Base-by-base conservation (phyloP, 2,329 filamentous ascomycete genomes). In the Bimuria novae-zelandiae region DNA sequence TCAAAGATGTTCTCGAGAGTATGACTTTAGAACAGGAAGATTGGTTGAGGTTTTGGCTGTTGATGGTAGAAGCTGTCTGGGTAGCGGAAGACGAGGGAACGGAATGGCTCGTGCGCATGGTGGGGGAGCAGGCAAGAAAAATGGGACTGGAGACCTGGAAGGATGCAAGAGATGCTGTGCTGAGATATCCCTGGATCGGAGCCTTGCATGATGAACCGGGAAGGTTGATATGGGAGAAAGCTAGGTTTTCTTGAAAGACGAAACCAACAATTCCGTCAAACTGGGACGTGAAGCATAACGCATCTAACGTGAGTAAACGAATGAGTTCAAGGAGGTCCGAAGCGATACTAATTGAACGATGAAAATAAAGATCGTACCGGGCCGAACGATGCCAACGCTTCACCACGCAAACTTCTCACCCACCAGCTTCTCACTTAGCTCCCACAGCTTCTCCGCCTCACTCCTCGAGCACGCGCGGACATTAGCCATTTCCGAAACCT, bases 31-130 rank as follows among this genome's bases (percentile, higher is more conserved):
- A 30, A 3, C 12, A 4, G 10, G 49, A 45, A 8, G 23, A 32
- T 22, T 40, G 29, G 3, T 14, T 44, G 22, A 40, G 12, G 6
- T 33, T 51, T 7, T 51, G 49, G 49, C 30, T 51, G 2, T 10
- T 45, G 40, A 37, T 51, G 30, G 23, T 51, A 1, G 40, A 25
- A 17, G 30, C 32, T 32, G 23, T 51, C 14, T 51, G 49, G 49
- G 22, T 35, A 6, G 10, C 16, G 5, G 21, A 37, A 22, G 30
- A 44, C 19, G 23, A 37, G 4, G 41, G 29, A 17, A 27, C 14
- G 16, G 30, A 37, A 2, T 51, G 49, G 49, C 40, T 51, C 22
- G 4, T 29, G 7, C 49, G 32, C 10, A 10, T 21, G 32, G 23
- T 39, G n/a, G 8, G 1, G 23, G 23, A 8, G 3, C 17, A 36